Base-by-base conservation (phyloP, 371 early-diverging fungal genomes). In the Haplosporangium sp. region DNA sequence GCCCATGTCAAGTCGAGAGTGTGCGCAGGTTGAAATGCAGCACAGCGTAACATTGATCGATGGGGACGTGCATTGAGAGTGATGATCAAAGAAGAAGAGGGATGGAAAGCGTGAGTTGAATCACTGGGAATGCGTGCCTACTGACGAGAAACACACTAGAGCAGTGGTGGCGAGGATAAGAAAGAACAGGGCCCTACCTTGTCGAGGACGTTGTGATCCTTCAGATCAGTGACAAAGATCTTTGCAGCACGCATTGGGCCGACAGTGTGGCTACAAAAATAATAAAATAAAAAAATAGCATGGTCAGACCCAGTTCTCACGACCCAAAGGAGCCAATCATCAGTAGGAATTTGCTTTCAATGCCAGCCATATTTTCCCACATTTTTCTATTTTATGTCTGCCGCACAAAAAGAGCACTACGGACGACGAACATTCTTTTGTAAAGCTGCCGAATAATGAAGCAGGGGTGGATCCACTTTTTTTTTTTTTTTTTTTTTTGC, bases 171-270 rank as follows among this genome's bases (percentile, higher is more conserved):
- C 18, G 14, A 7, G n/a, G 29, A 21, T n/a, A 40, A 29, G 16
- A 37, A 8, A 20, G 8, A n/a, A n/a, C n/a, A n/a, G 51, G 38
- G 14, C 18, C 66, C 38, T 69, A 87, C 86, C 72, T 86, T 88
- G 36, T 89, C 88, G 21, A 96, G 85, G n/a, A 95, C 85, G 4
- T 84, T 70, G 71, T 90, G 90, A 23, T 90, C 85, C 84, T 85
- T 86, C 52, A 97, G 77, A 68, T 97, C 96, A 64, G 89, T 88
- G 45, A 96, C 87, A 83, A 98, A 98, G 64, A 95, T 95, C 81
- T 94, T 95, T 23, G 96, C 96, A 14, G 98, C 97, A 41, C 98
- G 90, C 96, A 98, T 96, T 6, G 98, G 98, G 16, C 98, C 98
- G 16, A 96, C 96, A 0, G 95, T 95, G 73, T 94, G 94, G 53